phyloP scores from a whole-genome alignment of 352 stramenopile genomes.

The Phytophthora megakarya region DNA sequence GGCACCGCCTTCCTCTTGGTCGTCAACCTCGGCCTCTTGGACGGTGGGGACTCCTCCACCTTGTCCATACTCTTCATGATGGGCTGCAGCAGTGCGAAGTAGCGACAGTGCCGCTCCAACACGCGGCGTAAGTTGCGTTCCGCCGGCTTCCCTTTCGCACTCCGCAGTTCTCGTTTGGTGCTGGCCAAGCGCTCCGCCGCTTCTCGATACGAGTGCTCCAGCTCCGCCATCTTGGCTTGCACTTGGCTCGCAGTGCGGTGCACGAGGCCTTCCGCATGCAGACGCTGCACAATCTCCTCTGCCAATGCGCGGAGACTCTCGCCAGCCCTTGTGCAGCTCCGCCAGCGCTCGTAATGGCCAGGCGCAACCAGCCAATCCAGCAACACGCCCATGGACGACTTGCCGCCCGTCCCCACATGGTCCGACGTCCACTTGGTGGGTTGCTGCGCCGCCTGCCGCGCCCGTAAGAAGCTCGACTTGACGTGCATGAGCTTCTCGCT shows the following conservation, averaged over 20 bases:
- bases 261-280: constrained; percentile 30
- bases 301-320: constrained; percentile 14
- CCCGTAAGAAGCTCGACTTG: constrained; percentile 35
- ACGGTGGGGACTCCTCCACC: constrained; percentile 7
- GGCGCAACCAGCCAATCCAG: constrained; percentile 46
- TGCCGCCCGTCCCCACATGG: constrained; percentile 29
- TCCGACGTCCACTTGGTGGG: constrained; percentile 35
- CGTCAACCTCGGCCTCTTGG: constrained; percentile 37
- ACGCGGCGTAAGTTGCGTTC: constrained; percentile 32
- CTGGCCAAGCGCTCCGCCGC: constrained; percentile 31
- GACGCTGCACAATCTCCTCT: constrained; percentile 36
- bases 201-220: constrained; percentile 42
- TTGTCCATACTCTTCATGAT: constrained; percentile 35
- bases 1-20: constrained; percentile 27
- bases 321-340: constrained; percentile 10
- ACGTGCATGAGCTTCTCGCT: constrained; percentile 30
- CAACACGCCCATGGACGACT: constrained; percentile 57
- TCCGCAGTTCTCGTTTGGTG: constrained; percentile 27
- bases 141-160: constrained; percentile 25
- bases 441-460: constrained; percentile 21
- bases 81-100: constrained; percentile 39
- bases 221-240: constrained; percentile 34
- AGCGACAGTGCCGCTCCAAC: constrained; percentile 37
- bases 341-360: constrained; percentile 55
- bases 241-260: constrained; percentile 35